A percentile compares a stretch with the other conserved stretches of the same genome.
These are phyloP conservation scores for Acanthamoeba culbertsoni DNA, from an alignment of 208 protist species.

Conservation along the genomic window DNA sequence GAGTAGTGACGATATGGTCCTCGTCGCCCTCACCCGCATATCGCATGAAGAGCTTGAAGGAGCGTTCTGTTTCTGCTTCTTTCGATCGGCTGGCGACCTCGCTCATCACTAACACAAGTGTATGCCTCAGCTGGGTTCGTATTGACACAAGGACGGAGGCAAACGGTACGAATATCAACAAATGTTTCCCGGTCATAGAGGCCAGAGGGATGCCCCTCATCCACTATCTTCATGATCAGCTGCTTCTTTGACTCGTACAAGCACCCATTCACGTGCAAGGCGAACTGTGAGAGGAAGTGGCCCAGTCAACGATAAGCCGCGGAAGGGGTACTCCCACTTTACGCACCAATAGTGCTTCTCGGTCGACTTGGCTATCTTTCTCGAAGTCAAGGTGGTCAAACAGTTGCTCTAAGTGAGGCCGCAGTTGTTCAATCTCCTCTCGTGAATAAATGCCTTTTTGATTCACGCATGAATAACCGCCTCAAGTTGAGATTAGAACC, in stretches of 20 bases:
- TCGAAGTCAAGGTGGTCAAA: not conserved
- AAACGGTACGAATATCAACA: not conserved
- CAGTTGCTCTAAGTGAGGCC: not conserved
- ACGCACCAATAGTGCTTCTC: not conserved
- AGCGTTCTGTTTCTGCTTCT: not conserved
- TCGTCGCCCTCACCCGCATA: not conserved
- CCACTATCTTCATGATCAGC: slow-evolving; percentile 28
- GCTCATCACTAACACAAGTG: slow-evolving; percentile 56
- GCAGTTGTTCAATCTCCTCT: not conserved
- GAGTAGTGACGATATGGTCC: not conserved
- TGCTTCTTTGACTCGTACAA: slow-evolving; percentile 22
- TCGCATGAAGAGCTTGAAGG: not conserved
- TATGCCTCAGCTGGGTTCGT: not conserved
- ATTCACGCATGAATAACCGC: no score
- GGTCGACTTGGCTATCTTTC: not conserved
- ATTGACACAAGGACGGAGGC: not conserved
- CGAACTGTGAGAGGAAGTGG: no score
- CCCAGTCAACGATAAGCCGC: no score
- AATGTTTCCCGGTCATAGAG: not conserved
- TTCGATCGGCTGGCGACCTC: not conserved
- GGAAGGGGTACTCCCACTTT: not conserved
- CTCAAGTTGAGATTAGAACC: not conserved
- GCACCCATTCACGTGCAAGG: not conserved
- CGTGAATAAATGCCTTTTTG: not conserved
- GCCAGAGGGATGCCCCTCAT: not conserved